Base-by-base conservation (phyloP, 139 green algal genomes). In the Coelastrella sp. region DNA sequence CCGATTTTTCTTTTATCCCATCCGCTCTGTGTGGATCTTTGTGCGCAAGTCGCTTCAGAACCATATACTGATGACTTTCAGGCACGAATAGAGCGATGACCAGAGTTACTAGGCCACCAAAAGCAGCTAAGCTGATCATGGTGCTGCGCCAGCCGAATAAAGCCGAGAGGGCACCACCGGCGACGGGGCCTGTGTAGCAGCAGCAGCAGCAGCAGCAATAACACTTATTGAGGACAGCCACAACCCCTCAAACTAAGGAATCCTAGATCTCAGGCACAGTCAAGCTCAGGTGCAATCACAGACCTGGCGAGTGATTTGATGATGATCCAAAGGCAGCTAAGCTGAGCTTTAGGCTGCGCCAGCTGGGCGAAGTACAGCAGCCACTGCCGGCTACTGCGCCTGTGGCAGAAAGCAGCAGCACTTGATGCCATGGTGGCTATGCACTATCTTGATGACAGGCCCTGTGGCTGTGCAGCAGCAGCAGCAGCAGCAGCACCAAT, bases 101-200 rank as follows among this genome's bases (percentile, higher is more conserved):
- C 64, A 80, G n/a, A 57, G 22, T 14, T 3, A 60, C 65, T 22
- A 80, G 83, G 54, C 57, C 74, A 22, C 32, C 56, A 22, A 80
- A 57, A 3, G 16, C 83, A n/a, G 83, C 68, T 32, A 77, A 80
- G 14, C 56, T 23, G 16, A 60, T 60, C 57, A 90, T 19, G 11
- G 68, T 58, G 85, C 85, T 90, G 59, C 85, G 73, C 85, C 85
- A 90, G 17, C 64, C 71, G 23, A 83, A 90, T 8, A 73, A 73
- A 32, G 83, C 19, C 6, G 74, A 74, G n/a, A 90, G 59, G 4
- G 19, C 85, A 22, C 85, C 85, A 61, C 85, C 85, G 5, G 78
- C 32, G 17, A 89, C 57, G n/a, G 83, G 83, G 54, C 32, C 32
- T 47, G 32, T 47, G 32, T 47, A 47, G 32, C 32, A 47, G 32